phyloP scores from a whole-genome alignment of 768 basidiomycete genomes.

The Lentinula lateritia region DNA sequence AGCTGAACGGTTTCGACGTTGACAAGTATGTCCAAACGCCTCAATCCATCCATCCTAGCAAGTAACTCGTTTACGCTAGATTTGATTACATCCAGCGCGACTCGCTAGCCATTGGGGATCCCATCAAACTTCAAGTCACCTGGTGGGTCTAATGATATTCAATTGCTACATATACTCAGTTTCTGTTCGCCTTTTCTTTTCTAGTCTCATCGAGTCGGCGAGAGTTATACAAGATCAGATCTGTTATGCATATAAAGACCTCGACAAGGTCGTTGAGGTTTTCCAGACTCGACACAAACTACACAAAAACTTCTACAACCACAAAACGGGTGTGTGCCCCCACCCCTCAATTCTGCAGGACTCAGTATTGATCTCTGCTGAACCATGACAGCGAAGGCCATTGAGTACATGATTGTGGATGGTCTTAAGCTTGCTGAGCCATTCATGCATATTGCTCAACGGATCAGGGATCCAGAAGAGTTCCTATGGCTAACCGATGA shows the following conservation, averaged over 20 bases:
- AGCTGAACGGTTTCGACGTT: constrained; percentile 77
- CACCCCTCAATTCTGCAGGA: not conserved
- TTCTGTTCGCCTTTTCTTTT: not conserved
- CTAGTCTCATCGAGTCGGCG: constrained; percentile 67
- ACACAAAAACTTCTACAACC: constrained; percentile 81
- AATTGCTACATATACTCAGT: not conserved
- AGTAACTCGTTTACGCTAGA: constrained; percentile 25
- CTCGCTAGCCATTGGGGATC: constrained; percentile 64
- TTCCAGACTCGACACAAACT: constrained; percentile 70
- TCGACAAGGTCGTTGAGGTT: constrained; percentile 69
- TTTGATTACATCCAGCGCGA: constrained; percentile 83
- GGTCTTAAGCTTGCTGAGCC: constrained; percentile 65
- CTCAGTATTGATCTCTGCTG: not conserved
- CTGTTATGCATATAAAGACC: constrained; percentile 80
- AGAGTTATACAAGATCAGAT: constrained; percentile 72
- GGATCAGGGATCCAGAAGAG: constrained; percentile 49
- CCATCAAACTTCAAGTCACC: constrained; percentile 43
- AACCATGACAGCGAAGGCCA: constrained; percentile 52
- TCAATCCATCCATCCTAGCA: not conserved
- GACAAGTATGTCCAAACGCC: constrained; percentile 54
- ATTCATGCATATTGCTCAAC: constrained; percentile 50
- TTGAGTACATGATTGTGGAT: constrained; percentile 85
- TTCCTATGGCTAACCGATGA: constrained; percentile 67
- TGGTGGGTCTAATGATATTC: constrained; percentile 27
- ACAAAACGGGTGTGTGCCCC: constrained; percentile 56